Conservation (phyloP, 257 asterid genomes). For the Asclepias syriaca region DNA sequence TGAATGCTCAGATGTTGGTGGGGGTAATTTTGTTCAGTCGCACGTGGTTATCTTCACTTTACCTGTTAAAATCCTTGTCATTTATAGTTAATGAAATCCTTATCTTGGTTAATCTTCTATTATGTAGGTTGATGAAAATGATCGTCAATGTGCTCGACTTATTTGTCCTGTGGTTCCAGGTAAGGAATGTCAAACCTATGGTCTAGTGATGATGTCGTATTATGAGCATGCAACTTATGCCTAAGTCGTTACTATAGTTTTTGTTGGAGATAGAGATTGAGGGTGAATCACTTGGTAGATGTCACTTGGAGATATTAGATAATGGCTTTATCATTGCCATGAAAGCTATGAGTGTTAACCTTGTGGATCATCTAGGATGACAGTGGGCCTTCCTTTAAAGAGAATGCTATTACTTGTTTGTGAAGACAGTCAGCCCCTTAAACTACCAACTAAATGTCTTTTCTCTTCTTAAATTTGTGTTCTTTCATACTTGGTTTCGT, state of each 20-base stretch:
- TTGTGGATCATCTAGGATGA: not conserved
- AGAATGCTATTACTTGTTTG: not conserved
- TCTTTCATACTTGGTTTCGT: not conserved
- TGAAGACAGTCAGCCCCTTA: not conserved
- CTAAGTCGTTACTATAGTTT: not conserved
- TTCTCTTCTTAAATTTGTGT: not conserved
- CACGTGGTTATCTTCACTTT: not conserved
- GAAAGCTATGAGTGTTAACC: not conserved
- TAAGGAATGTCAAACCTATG: conserved; percentile 8
- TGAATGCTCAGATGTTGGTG: not conserved
- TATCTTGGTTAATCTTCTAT: conserved; percentile 1
- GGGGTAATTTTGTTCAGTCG: not conserved
- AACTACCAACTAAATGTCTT: too few species aligned
- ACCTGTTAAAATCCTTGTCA: not conserved
- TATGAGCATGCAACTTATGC: not conserved
- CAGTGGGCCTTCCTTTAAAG: not conserved
- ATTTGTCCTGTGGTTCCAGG: conserved; percentile 25
- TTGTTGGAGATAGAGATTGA: not conserved
- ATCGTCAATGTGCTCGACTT: conserved; percentile 18
- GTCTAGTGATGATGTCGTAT: not conserved
- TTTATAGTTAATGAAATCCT: not conserved
- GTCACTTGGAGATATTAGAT: not conserved
- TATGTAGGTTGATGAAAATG: conserved; percentile 20
- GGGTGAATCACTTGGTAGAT: not conserved
- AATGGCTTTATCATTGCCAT: not conserved